Conservation (phyloP, 139 green algal genomes). For the Picochlorum sp. region DNA sequence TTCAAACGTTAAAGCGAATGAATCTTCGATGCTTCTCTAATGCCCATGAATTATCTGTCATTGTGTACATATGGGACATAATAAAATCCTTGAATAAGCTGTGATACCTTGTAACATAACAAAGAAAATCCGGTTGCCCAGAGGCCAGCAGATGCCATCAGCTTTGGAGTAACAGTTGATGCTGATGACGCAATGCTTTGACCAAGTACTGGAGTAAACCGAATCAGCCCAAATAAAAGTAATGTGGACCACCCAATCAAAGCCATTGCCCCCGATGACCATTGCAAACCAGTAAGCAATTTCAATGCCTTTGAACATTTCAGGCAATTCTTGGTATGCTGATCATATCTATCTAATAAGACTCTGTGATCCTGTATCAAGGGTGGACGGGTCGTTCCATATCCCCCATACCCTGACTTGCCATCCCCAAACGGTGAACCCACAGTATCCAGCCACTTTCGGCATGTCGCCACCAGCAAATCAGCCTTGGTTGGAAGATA, state of each 20-base stretch:
- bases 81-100: no score
- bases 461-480: neutral
- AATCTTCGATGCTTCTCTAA: no score
- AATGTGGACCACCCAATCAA: neutral
- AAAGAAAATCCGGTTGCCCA: no score
- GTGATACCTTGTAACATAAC: no score
- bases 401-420: neutral
- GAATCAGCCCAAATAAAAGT: neutral
- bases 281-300: neutral
- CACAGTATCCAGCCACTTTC: conserved; percentile 7
- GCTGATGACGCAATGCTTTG: no score
- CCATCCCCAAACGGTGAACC: no score
- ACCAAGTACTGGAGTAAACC: no score
- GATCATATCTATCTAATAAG: neutral
- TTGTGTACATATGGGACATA: no score
- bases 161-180: no score
- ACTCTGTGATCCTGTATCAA: neutral
- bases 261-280: neutral
- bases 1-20: no score
- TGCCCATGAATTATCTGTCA: no score
- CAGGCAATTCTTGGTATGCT: conserved; percentile 2
- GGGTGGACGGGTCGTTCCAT: neutral
- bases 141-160: no score
- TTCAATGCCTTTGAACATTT: neutral
- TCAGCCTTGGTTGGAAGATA: conserved; percentile 1